Base-by-base conservation (phyloP, 495 filamentous ascomycete species). In the Xylaria bambusicola region DNA sequence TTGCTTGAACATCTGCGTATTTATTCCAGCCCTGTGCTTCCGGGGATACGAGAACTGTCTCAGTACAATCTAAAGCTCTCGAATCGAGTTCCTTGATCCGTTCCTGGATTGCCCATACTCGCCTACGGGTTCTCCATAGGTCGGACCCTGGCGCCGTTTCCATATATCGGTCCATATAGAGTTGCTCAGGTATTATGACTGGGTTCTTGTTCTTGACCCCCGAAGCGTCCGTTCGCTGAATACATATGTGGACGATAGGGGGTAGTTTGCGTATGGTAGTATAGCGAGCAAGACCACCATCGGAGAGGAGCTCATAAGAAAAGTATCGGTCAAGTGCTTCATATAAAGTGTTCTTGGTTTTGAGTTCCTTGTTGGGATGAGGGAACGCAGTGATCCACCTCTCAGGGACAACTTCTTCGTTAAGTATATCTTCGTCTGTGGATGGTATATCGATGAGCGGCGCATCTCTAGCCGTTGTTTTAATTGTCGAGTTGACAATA, bases 131-230 rank as follows among this genome's bases (percentile, higher is more conserved):
- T 31, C 75, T 66, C 68, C 87, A 79, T 2, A 94, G 71, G 3
- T 78, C 70, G 0, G 82, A 79, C 26, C 83, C 75, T 29, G 80
- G 76, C 2, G 81, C 81, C 0, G 75, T 71, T 49, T 94, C 89
- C 79, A 95, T 87, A 71, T 93, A 98, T 13, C 93, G 84, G 73
- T 98, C 94, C 47, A 98, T 77, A 68, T 88, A 97, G 31, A 98
- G 83, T 2, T 81, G 85, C 50, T 93, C 86, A 17, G 84, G 82
- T 21, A 98, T 81, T 12, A 81, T 76, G 18, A 98, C 77, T 38
- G 89, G 88, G 49, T 92, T 86, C 26, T 86, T 85, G 9, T 91
- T 91, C 62, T 97, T 97, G 66, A 81, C 87, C 0, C 78, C 75
- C 52, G 89, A 15, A 53, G 65, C 63, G 48, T 86, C 49, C 83